Base-by-base conservation (phyloP, 257 asterid genomes). In the Ocimum tenuiflorum region DNA sequence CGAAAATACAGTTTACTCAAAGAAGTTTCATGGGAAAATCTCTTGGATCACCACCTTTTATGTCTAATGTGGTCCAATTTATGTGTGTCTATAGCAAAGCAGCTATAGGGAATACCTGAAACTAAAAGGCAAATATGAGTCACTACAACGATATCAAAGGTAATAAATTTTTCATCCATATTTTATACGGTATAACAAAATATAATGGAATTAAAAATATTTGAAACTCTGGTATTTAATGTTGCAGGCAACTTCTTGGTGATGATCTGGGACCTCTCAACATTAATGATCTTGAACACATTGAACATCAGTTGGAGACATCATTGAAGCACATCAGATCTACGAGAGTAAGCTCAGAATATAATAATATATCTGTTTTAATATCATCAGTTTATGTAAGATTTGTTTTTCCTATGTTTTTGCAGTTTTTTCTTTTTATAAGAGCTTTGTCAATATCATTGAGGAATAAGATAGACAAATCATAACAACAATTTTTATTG, bases 101-200 rank as follows among this genome's bases (percentile, higher is more conserved):
- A 87, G 95, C 95, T 84, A 87, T 24, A 85, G 77, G 66, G 98
- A 91, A 73, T 91, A 89, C 69, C 67, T 79, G 12, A 91, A 91
- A 48, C 80, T 91, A 63, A 89, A 89, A 67, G 63, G 86, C 61
- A 87, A 80, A 68, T 89, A 89, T 11, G 98, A 91, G 79, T 87
- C 98, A 17, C 84, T 91, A 15, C 98, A 91, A 60, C 88, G 81
- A 61, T 87, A 89, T 52, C 98, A 91, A 63, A 87, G 98, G 98
- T 91, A 69, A 10, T 8, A 13, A 33, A 3, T 0, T 20, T 13
- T 31, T 23, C 50, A 31, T 33, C 47, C 35, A 19, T 36, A n/a
- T n/a, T n/a, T n/a, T n/a, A n/a, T n/a, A n/a, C n/a, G n/a, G n/a
- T n/a, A 0, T 35, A 1, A n/a, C 31, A 11, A 19, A 14, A 12